Evolutionary conservation across 2,329 filamentous ascomycete species (phyloP), one percentile per base, ranked within the genome.

Genomic region (Eutypa lata): DNA sequence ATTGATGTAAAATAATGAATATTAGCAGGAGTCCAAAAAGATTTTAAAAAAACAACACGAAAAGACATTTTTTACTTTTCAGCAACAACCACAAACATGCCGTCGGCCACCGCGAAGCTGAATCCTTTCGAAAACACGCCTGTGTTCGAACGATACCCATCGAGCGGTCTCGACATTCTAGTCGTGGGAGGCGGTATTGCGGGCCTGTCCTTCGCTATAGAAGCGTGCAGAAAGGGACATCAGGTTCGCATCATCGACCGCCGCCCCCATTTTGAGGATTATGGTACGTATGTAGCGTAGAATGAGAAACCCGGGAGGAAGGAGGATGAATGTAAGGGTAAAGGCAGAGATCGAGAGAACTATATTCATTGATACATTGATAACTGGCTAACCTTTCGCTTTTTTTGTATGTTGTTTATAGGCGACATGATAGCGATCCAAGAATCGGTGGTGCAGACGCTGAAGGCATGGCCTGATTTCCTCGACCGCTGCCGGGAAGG

Each of bases 161-260:
- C 8, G 14, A 35, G 31, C 31, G 31, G 31, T 14, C 31, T 35
- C 31, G 31, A 35, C n/a, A 37, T 47, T 8, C 33, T 51, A 2
- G 45, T 51, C 5, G 43, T 51, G 3, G 49, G 49, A 24, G 49
- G 33, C 19, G 49, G 49, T 26, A 37, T 51, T n/a, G 49, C 49
- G 7, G 49, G 49, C 3, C 49, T 51, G 10, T 14, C 43, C 4
- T 45, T 46, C 2, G 49, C 49, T 37, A 51, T 51, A n/a, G 49
- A 51, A 13, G 44, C 42, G 21, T 46, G 38, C 28, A 35, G 49
- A 13, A 45, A 51, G 14, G 49, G 49, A 28, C 49, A 47, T 18
- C 19, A 21, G 16, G 42, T 46, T 24, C 44, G 44, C 7, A 21
- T 51, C 6, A 11, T 51, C 14, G 49, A 51, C 3, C 22, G 45